Conservation (phyloP, 768 basidiomycete species). For the Favolaschia claudopus region DNA sequence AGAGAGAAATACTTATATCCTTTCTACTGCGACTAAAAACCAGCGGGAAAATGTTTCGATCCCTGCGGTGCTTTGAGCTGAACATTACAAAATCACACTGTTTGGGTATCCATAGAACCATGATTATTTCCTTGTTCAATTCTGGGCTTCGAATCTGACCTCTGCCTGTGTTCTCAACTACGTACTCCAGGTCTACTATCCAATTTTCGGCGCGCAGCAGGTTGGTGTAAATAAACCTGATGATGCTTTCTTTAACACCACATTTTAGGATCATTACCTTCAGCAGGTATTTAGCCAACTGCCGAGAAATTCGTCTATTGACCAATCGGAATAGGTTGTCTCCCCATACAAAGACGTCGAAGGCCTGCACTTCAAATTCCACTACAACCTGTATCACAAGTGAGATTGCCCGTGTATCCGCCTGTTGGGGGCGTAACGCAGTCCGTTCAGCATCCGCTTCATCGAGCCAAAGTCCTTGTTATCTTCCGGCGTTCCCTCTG, state of each 20-base stretch:
- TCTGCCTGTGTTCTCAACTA: background rate
- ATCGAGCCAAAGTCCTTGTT: conserved; percentile 79
- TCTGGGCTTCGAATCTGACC: too few species aligned
- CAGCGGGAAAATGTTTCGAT: too few species aligned
- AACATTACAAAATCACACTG: too few species aligned
- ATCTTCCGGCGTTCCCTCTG: conserved; percentile 51
- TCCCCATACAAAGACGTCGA: conserved; percentile 98
- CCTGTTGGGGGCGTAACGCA: background rate
- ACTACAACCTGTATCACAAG: conserved; percentile 96
- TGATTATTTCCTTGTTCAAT: too few species aligned
- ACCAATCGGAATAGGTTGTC: conserved; percentile 67
- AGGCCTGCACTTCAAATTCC: conserved; percentile 95
- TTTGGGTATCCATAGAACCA: too few species aligned
- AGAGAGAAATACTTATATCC: too few species aligned
- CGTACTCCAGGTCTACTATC: conserved; percentile 85
- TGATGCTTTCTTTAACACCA: conserved; percentile 10
- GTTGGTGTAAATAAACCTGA: conserved; percentile 52
- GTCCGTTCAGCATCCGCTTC: conserved; percentile 82
- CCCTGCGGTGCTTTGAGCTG: too few species aligned
- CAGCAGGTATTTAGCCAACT: conserved; percentile 71
- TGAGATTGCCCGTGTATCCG: conserved; percentile 41
- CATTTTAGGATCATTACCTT: conserved; percentile 86
- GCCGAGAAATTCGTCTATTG: background rate
- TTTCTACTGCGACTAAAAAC: too few species aligned
- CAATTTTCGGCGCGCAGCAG: conserved; percentile 91